Evolutionary conservation across 1,284 basidiomycete genomes (phyloP), one percentile per base, ranked within the genome.

Genomic region (Trichosporon ovoides): DNA sequence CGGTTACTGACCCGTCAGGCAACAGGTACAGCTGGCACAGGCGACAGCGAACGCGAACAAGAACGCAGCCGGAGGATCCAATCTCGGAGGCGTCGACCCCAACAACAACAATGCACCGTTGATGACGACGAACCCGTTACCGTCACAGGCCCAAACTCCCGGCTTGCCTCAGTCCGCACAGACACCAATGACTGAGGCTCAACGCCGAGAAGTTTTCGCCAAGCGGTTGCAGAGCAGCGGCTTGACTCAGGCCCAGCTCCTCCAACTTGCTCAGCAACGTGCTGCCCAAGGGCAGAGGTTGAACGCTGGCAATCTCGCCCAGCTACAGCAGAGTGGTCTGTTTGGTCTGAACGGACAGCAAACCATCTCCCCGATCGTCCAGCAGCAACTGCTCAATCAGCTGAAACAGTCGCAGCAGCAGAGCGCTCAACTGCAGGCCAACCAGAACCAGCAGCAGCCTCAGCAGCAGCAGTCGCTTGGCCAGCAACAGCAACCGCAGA

Each of bases 311-410:
- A 55, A 49, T 48, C 38, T 59, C 13, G 43, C 55, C 35, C 58
- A 53, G 35, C 38, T 63, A 5, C 61, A 62, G 48, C 58, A 63
- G 51, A 31, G 56, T 18, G 38, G 33, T 38, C 19, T 38, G 43
- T 40, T 20, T n/a, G 43, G 34, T 13, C 38, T 49, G 48, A 58
- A 56, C 37, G 43, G 55, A 4, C 35, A 50, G 22, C 56, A 52
- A n/a, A 20, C 54, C 2, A 33, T 60, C 19, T 34, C 58, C 6
- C 56, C 53, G 5, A 43, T 37, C 5, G 28, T 60, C 9, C 62
- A 63, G 57, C 59, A 60, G 49, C 59, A 60, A 31, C 36, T 60
- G 20, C 37, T 60, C 2, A 48, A 56, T 5, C 54, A 58, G 52
- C 35, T 50, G 3, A 58, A 62, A 38, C 55, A 59, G 20, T 28